Percentiles rank a stretch among this genome's conserved stretches.
Conservation (phyloP, 176 grass and related monocot genomes). For the Bonia amplexicaulis region DNA sequence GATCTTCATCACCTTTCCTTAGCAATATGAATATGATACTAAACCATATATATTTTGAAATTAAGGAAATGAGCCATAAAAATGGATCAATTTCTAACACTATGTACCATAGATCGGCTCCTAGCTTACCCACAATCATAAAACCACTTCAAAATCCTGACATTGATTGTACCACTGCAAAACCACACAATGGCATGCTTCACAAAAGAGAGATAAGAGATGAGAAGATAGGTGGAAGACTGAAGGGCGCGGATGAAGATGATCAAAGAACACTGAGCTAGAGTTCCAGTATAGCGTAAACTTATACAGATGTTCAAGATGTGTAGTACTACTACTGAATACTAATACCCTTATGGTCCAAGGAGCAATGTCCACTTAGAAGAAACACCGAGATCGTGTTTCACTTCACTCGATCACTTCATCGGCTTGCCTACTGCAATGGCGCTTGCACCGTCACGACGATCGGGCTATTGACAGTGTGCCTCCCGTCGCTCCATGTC, state of each 20-base stretch:
- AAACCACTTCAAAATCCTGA: not conserved
- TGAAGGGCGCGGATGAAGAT: not conserved
- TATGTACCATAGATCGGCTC: not conserved
- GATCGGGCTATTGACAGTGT: conserved; percentile 57
- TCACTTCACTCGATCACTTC: not conserved
- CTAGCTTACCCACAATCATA: not conserved
- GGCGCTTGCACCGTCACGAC: conserved; percentile 79
- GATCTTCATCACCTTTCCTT: too few relatives aligned
- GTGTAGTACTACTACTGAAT: not conserved
- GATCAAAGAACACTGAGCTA: conserved; percentile 13
- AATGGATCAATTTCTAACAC: too few relatives aligned
- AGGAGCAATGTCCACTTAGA: not conserved
- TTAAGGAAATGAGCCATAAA: too few relatives aligned
- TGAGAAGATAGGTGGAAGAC: not conserved
- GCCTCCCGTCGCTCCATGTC: conserved; percentile 66
- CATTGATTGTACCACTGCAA: not conserved
- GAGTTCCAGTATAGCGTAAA: conserved; percentile 14
- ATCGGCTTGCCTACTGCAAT: conserved; percentile 38
- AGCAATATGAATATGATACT: too few relatives aligned
- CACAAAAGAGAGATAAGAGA: not conserved
- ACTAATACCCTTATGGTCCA: not conserved
- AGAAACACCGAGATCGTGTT: conserved; percentile 10
- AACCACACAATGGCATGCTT: not conserved
- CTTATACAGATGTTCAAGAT: not conserved
- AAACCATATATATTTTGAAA: too few relatives aligned